These are phyloP conservation scores for Agaricus bisporus DNA, from an alignment of 768 basidiomycete genomes.

Conservation along the genomic window DNA sequence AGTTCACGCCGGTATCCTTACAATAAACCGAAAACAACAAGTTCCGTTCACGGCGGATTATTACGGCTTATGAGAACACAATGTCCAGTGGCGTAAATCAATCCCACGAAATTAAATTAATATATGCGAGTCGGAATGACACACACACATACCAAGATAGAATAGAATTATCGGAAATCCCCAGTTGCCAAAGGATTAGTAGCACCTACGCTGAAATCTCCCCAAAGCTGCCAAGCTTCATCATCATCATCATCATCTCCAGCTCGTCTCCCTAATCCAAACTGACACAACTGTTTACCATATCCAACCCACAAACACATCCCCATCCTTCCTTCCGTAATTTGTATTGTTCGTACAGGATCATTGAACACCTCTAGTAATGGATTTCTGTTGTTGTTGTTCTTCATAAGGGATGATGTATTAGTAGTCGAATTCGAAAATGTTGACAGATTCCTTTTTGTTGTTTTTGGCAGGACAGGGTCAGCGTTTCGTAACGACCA, in stretches of 20 bases:
- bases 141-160: no score
- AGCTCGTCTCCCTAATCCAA: conserved; percentile 37
- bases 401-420: background rate
- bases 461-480: conserved; percentile 24
- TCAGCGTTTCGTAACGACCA: conserved; percentile 63
- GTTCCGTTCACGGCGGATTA: no score
- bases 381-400: conserved; percentile 20
- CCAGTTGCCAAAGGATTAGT: no score
- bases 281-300: conserved; percentile 39
- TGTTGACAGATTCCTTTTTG: conserved; percentile 6
- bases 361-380: conserved; percentile 28
- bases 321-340: conserved; percentile 34
- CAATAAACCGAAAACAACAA: no score
- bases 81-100: no score
- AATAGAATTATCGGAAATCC: no score
- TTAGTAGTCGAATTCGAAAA: background rate
- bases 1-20: no score
- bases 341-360: conserved; percentile 42
- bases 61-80: no score
- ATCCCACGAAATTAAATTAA: no score
- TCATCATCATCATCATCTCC: background rate
- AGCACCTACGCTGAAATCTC: background rate
- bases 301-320: conserved; percentile 49
- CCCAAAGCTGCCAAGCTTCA: background rate
- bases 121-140: no score